Evolutionary conservation across 228 moss, liverwort and hornwort species (phyloP), one percentile per base, ranked within the genome.

Genomic region (Sphagnum fallax): DNA sequence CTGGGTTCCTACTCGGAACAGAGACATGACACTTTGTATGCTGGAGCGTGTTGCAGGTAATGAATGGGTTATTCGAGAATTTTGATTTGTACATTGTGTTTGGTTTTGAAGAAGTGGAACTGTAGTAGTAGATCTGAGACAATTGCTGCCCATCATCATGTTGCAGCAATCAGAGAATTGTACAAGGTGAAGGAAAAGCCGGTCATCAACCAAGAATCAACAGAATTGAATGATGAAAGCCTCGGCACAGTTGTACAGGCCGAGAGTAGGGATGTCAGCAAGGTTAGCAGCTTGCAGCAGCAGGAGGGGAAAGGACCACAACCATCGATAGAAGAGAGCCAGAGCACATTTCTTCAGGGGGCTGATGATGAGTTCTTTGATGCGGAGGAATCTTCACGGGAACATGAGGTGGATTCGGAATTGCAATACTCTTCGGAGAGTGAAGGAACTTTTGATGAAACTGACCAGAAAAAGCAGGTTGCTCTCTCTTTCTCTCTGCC

Each of bases 31-130:
- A 61, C 81, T 97, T 4, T 65, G 84, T 70, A 79, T 97, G 66
- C 91, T 97, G 5, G 93, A 93, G 73, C 78, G 96, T 50, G 75
- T 87, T 69, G 91, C 94, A 88, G 94, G 94, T 94, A 61, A 58
- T 12, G 5, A 8, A 8, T 51, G 12, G 13, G 49, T 47, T 47
- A 9, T 47, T 13, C 4, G 4, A 11, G 13, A 9, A 10, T 47
- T 18, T 32, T 32, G 32, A 32, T 32, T 32, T 32, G 32, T 32
- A 32, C 32, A 32, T 32, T 32, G 50, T 13, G 57, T 60, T 16
- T 50, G 58, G 48, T 73, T 76, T 72, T 18, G 32, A 32, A 32
- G 32, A 32, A 32, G 6, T 16, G 65, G 12, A 11, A 49, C 8
- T 62, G 16, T 6, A 62, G 16, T 6, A 62, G 62, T 47, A 16